Percentiles rank a stretch among this genome's conserved stretches.
Evolutionary conservation across 2,329 filamentous ascomycete species (phyloP).

Genomic region (Trichoderma brevicompactum): DNA sequence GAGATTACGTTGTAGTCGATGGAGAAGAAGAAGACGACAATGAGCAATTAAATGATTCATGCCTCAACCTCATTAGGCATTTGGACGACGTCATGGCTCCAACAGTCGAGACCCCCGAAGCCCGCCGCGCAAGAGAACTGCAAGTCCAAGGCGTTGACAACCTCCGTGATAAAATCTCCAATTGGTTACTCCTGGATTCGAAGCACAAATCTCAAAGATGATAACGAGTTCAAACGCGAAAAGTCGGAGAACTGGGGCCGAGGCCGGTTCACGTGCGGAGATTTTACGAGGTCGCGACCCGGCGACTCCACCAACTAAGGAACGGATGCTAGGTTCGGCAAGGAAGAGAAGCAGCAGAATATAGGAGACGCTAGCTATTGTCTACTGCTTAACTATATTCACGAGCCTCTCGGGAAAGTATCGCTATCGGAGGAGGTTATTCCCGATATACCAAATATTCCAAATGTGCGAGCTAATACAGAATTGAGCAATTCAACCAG

Average conservation of each 20-base stretch:
- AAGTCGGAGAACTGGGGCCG: neutral
- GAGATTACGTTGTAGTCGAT: neutral
- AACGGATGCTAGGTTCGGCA: slow-evolving; percentile 23
- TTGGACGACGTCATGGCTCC: neutral
- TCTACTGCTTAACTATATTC: neutral
- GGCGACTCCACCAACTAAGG: slow-evolving; percentile 12
- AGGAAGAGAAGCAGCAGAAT: neutral
- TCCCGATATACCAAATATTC: no score
- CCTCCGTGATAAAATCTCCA: neutral
- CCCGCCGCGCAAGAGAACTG: neutral
- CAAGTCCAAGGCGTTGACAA: neutral
- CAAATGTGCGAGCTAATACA: no score
- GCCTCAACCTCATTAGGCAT: neutral
- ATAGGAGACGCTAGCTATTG: neutral
- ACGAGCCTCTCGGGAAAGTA: no score
- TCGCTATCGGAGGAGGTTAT: no score
- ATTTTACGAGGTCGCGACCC: slow-evolving; percentile 8
- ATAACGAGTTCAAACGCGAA: neutral
- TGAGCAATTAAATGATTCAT: neutral
- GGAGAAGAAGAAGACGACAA: neutral
- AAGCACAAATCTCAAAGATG: neutral
- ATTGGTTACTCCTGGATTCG: neutral
- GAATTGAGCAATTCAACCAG: no score
- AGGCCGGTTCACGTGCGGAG: neutral
- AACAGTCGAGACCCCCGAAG: neutral